Conservation (phyloP, 2,329 filamentous ascomycete species). For the Epichloe bromicola region DNA sequence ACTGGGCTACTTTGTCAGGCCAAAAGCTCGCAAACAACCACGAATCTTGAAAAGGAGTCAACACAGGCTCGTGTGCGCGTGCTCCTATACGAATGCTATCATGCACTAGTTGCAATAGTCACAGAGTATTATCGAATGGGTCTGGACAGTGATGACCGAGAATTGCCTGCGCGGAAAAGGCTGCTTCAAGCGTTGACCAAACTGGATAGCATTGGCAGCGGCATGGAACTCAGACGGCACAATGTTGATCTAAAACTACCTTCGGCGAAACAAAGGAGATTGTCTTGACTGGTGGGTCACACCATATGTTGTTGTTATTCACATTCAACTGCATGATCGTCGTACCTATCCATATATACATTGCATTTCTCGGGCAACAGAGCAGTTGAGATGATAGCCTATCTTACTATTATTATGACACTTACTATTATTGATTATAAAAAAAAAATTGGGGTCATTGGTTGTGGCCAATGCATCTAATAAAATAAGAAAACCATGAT, state of each 20-base stretch:
- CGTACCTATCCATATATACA: neutral
- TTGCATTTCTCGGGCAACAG: neutral
- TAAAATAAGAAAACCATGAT: too few relatives aligned
- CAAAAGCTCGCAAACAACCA: neutral
- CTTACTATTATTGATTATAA: too few relatives aligned
- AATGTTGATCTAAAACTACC: slow-evolving; percentile 28
- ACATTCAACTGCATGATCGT: neutral
- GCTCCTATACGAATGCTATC: slow-evolving; percentile 46
- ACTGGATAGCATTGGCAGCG: slow-evolving; percentile 29
- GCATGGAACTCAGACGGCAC: slow-evolving; percentile 15
- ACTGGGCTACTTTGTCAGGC: slow-evolving; percentile 27
- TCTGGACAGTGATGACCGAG: slow-evolving; percentile 32
- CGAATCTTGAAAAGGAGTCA: neutral
- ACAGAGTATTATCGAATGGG: slow-evolving; percentile 41
- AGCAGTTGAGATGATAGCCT: too few relatives aligned
- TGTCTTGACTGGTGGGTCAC: slow-evolving; percentile 3
- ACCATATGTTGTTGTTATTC: neutral
- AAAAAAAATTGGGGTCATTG: too few relatives aligned
- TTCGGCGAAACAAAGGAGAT: slow-evolving; percentile 31
- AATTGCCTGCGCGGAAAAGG: slow-evolving; percentile 39
- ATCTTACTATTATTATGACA: too few relatives aligned
- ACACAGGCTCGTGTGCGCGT: slow-evolving; percentile 28
- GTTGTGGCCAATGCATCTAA: too few relatives aligned
- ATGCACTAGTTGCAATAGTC: slow-evolving; percentile 38
- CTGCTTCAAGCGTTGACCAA: slow-evolving; percentile 33